Percentiles rank a stretch among this genome's conserved stretches.
phyloP scores from a whole-genome alignment of 2,329 filamentous ascomycete genomes.

The Diaporthe sp. region DNA sequence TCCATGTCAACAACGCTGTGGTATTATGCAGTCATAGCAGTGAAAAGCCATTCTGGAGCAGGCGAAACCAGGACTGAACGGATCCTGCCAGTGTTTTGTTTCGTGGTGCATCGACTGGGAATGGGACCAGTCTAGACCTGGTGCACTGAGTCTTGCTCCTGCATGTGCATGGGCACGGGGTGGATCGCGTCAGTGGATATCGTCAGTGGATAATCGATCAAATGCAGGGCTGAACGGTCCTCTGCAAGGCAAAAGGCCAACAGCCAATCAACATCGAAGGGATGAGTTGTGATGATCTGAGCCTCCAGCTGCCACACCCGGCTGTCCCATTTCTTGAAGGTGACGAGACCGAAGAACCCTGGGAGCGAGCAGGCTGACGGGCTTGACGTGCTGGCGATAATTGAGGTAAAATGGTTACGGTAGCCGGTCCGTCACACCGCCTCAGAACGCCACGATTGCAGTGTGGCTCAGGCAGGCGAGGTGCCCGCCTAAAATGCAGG shows the following conservation, averaged over 20 bases:
- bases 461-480: constrained; percentile 29
- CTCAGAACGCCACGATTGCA: constrained; percentile 15
- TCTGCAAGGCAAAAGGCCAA: not conserved
- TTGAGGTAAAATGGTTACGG: not conserved
- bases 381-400: not conserved
- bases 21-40: not conserved
- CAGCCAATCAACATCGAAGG: not conserved
- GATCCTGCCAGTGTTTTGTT: not conserved
- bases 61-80: not conserved
- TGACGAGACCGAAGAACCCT: not conserved
- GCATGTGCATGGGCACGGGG: not conserved
- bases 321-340: not conserved
- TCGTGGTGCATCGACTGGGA: not conserved
- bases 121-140: not conserved
- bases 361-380: not conserved
- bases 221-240: not conserved
- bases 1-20: not conserved
- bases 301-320: not conserved
- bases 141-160: not conserved
- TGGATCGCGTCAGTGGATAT: not conserved
- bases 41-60: not conserved
- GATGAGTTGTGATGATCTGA: not conserved
- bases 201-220: not conserved
- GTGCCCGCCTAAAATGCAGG: not conserved
- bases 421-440: constrained; percentile 21